Percentiles rank a stretch among this genome's conserved stretches.
These are phyloP conservation scores for Fraxinus platypoda DNA, from an alignment of 305 asterid species.

Conservation along the genomic window DNA sequence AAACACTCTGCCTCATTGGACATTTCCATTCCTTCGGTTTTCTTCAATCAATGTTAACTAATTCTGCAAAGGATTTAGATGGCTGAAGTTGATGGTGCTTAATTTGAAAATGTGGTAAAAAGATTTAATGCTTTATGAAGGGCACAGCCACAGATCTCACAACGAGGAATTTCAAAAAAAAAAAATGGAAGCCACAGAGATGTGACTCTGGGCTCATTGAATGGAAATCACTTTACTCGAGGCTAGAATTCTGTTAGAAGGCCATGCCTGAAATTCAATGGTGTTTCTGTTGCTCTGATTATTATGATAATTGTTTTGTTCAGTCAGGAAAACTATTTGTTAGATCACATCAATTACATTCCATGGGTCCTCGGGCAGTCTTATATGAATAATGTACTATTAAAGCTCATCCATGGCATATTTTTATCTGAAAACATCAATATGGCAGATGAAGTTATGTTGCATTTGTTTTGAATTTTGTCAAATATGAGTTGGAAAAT, in stretches of 20 bases:
- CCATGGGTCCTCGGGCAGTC: slow-evolving; percentile 3
- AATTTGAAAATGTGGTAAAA: not conserved
- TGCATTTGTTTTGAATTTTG: slow-evolving; percentile 9
- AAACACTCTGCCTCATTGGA: not conserved
- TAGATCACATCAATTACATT: not conserved
- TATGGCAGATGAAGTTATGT: not conserved
- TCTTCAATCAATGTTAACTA: not conserved
- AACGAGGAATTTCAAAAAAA: not conserved
- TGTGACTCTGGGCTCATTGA: not conserved
- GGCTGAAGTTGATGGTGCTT: slow-evolving; percentile 8
- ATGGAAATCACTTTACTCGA: not conserved
- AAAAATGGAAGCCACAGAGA: not conserved
- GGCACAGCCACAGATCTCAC: not conserved
- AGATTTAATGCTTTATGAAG: not conserved
- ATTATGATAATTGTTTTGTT: slow-evolving; percentile 8
- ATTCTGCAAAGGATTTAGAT: not conserved
- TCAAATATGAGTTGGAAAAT: not conserved
- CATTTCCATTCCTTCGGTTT: not conserved
- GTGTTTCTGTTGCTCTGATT: slow-evolving; percentile 8
- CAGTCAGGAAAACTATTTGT: not conserved
- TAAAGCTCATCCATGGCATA: not conserved
- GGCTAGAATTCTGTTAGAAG: not conserved
- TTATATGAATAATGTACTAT: not conserved
- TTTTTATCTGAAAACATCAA: not conserved
- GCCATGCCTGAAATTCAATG: not conserved